Evolutionary conservation across 2,329 filamentous ascomycete species (phyloP).

Genomic region (Arthrocladium fulminans): DNA sequence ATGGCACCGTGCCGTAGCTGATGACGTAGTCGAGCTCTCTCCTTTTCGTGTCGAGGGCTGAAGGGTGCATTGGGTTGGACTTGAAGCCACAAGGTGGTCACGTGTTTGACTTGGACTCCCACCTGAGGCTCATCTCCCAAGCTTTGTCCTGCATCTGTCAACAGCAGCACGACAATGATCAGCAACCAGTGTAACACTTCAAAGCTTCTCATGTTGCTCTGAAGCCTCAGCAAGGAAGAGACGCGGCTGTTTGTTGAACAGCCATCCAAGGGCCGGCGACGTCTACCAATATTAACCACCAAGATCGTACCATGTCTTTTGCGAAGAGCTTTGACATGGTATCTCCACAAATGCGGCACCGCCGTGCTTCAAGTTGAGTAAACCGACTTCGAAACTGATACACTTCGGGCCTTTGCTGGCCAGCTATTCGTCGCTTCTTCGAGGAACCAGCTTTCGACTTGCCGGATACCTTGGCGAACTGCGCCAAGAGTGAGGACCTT

Average conservation of each 20-base stretch:
- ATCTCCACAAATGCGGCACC: too few species aligned
- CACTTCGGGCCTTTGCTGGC: background rate
- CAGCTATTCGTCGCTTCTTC: background rate
- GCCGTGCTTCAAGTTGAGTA: too few species aligned
- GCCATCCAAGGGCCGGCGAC: too few species aligned
- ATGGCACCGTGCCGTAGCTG: background rate
- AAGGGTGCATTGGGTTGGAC: background rate
- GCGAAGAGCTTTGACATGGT: background rate
- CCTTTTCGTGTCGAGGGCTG: background rate
- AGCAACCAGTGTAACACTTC: too few species aligned
- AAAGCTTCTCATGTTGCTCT: too few species aligned
- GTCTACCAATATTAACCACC: too few species aligned
- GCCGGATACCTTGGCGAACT: background rate
- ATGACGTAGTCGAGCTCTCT: background rate
- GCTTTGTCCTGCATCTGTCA: background rate
- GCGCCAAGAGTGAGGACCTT: slow-evolving; percentile 7
- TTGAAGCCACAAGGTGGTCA: background rate
- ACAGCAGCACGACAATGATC: background rate
- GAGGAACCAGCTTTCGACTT: background rate
- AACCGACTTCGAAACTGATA: too few species aligned
- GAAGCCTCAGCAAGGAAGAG: too few species aligned
- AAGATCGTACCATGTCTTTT: too few species aligned
- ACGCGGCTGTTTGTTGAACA: too few species aligned
- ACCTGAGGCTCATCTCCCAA: background rate
- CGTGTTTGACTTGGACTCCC: background rate